Evolutionary conservation across 129 eudicot species (phyloP), one percentile per base, ranked within the genome.

Genomic region (Flaveria brownii): DNA sequence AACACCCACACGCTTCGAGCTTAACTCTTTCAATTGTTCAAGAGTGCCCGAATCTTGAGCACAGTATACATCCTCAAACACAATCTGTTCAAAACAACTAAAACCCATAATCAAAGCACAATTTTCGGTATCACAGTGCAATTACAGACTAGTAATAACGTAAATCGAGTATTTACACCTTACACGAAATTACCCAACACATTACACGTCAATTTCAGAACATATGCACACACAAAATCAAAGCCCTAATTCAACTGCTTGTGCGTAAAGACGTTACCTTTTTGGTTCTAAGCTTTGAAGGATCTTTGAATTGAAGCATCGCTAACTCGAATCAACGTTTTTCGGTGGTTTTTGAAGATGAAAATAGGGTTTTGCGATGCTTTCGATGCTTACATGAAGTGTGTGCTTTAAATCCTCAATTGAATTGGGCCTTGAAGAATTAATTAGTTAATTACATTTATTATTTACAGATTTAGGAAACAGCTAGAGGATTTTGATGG

Each of bases 1-100:
- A 36, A 92, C 84, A 46, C 77, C 79, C 23, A 84, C 82, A 9
- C 96, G 91, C 51, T 72, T 87, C 26, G 91, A 86, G 86, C 91
- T 92, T 71, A 89, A 82, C 77, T 87, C 96, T 73, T 89, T 89
- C 25, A 89, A 82, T 55, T 87, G 88, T 85, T 90, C 93, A 20
- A 89, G 96, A 45, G 91, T 84, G 68, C 70, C 84, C 13, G 93
- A 73, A 82, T 92, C 98, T 25, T 68, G 78, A 55, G 91, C 90
- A 46, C 63, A 12, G 65, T 78, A 81, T 30, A 72, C 86, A 60
- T 79, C 80, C 72, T 89, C 91, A 82, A 87, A 92, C 47, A 86
- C 87, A 69, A 89, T 75, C 97, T 92, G 83, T 74, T 28, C 54
- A 45, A 75, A 52, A 16, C 65, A 30, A 47, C 4, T 9, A 60